phyloP scores from a whole-genome alignment of 2,329 filamentous ascomycete species.

The Fusarium sulawesiense region DNA sequence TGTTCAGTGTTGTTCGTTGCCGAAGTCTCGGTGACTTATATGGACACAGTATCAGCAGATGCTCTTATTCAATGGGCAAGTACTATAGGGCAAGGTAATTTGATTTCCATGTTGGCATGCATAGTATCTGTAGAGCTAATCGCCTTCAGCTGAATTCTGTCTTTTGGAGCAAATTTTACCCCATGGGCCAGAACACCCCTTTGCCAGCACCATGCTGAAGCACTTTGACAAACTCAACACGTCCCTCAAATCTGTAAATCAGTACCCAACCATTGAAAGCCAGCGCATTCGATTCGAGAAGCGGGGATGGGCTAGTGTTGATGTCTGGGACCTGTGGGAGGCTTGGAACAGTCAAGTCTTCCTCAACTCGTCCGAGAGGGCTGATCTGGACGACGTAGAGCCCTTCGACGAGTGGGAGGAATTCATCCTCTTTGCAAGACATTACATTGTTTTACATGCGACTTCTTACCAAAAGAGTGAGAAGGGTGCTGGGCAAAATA shows the following conservation, averaged over 20 bases:
- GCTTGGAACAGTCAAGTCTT: slow-evolving; percentile 80
- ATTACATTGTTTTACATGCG: slow-evolving; percentile 84
- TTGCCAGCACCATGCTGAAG: slow-evolving; percentile 84
- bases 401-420: slow-evolving; percentile 98
- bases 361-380: slow-evolving; percentile 69
- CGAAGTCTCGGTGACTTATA: slow-evolving; percentile 92
- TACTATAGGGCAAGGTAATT: slow-evolving; percentile 72
- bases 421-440: slow-evolving; percentile 83
- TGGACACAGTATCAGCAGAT: slow-evolving; percentile 80
- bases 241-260: slow-evolving; percentile 77
- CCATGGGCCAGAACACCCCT: slow-evolving; percentile 80
- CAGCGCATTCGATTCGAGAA: slow-evolving; percentile 76
- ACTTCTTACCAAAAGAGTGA: slow-evolving; percentile 23
- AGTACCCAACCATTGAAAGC: slow-evolving; percentile 73
- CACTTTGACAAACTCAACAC: slow-evolving; percentile 87
- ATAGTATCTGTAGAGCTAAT: slow-evolving; percentile 18
- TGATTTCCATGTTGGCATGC: slow-evolving; percentile 41
- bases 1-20: slow-evolving; percentile 82
- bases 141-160: slow-evolving; percentile 74
- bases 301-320: slow-evolving; percentile 74
- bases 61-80: slow-evolving; percentile 82
- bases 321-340: slow-evolving; percentile 80
- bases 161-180: slow-evolving; percentile 89
- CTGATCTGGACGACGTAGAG: slow-evolving; percentile 75
- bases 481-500: background rate